Conservation (phyloP, 805 yeast species). For the Suhomyces xylopsoci region DNA sequence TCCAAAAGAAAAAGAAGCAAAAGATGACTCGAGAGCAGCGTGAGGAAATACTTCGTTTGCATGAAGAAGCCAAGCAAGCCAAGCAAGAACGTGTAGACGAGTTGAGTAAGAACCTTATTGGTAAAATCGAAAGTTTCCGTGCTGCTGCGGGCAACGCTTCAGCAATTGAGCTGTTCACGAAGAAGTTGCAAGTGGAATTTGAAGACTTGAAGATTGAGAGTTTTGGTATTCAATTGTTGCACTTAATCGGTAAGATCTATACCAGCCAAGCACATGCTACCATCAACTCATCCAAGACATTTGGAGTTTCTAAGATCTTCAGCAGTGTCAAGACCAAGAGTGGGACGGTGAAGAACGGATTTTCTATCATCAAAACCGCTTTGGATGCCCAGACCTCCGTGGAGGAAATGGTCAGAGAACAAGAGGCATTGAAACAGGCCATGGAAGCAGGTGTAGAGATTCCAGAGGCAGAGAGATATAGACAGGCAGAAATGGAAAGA, state of each 20-base stretch:
- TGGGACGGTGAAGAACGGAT: slow-evolving; percentile 76
- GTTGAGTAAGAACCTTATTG: slow-evolving; percentile 46
- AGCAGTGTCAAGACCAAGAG: slow-evolving; percentile 83
- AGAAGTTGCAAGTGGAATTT: slow-evolving; percentile 56
- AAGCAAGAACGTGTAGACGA: slow-evolving; percentile 49
- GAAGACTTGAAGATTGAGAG: slow-evolving; percentile 90
- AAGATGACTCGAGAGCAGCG: slow-evolving; percentile 37
- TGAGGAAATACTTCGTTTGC: slow-evolving; percentile 49
- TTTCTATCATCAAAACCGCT: slow-evolving; percentile 77
- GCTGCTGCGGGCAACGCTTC: slow-evolving; percentile 64
- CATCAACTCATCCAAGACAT: slow-evolving; percentile 70
- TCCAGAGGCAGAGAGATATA: slow-evolving; percentile 33
- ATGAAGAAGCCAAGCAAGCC: slow-evolving; percentile 52
- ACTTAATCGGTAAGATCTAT: slow-evolving; percentile 79
- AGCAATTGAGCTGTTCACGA: slow-evolving; percentile 54
- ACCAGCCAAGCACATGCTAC: slow-evolving; percentile 70
- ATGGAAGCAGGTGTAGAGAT: slow-evolving; percentile 29
- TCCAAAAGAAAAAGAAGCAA: slow-evolving; percentile 28
- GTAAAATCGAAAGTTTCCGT: slow-evolving; percentile 45
- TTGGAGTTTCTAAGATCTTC: slow-evolving; percentile 84
- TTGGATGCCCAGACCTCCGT: slow-evolving; percentile 77
- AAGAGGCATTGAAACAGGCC: slow-evolving; percentile 41
- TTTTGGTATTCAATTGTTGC: slow-evolving; percentile 86
- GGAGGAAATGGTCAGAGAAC: slow-evolving; percentile 69
- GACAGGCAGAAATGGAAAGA: slow-evolving; percentile 71